Evolutionary conservation across 805 yeast genomes (phyloP), one percentile per base, ranked within the genome.

Genomic region (Candida loeiensis): DNA sequence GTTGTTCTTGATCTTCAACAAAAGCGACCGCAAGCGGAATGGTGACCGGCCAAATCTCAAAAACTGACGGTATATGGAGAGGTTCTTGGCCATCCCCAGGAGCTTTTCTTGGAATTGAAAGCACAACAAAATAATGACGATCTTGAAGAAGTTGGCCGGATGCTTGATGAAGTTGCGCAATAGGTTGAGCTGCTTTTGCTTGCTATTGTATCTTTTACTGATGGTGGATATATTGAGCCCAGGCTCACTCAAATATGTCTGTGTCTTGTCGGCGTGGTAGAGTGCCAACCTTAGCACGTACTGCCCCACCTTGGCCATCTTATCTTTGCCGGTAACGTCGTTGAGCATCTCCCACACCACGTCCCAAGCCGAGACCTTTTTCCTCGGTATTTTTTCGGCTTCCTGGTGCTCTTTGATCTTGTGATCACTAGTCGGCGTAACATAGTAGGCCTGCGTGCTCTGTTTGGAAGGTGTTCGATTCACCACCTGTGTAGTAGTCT

Each of bases 11-110:
- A 77, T 9, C 44, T 70, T 72, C 14, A 46, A 47, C 21, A 55
- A 36, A 13, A 76, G 46, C 18, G 63, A 56, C 26, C 71, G 53
- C 2, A 79, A 30, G 46, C 82, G 68, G 57, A 80, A 78, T 2
- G 88, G 88, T 5, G 84, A 70, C 33, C 79, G 76, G 29, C 90
- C 91, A 44, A 82, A 82, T 49, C 91, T 70, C 48, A 83, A 59
- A 39, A 80, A 70, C 53, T 81, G 87, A 58, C 93, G 74, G 57
- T 80, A 84, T 8, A 73, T 59, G 37, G 73, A 74, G 38, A 76
- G 64, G 43, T 73, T 76, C 26, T 56, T 59, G 8, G 72, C 74
- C 44, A 68, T 59, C n/a, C 71, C 80, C 18, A 58, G 54, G 16
- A 68, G 63, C 49, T 66, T 66, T 20, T 59, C 51, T 33, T 64